Evolutionary conservation across 2,329 filamentous ascomycete species (phyloP), one percentile per base, ranked within the genome.

Genomic region (Cephalotrichum gorgonifer): DNA sequence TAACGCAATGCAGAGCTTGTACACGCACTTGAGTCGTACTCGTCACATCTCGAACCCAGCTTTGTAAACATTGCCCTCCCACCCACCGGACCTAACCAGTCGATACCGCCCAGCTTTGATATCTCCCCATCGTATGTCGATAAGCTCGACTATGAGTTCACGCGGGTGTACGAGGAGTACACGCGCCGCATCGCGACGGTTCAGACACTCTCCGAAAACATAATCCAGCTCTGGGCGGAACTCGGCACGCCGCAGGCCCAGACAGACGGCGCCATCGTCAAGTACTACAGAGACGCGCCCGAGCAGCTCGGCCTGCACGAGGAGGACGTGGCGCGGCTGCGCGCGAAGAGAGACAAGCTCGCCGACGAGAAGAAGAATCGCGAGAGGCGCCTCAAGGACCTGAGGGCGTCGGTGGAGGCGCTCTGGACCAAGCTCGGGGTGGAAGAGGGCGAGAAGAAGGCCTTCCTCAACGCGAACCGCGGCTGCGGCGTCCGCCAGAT

Each of bases 121-220:
- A 80, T 98, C n/a, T 96, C 91, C 0, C 82, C 87, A 0, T 76
- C 84, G 4, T 98, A 97, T 60, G 86, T 96, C 48, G 80, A 86
- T 53, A 82, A 84, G 50, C 78, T 98, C 20, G 91, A 98, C 62
- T 75, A 78, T 48, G 93, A 98, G 66, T 98, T 97, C 62, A 88
- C 88, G 11, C 81, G 89, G 52, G 88, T 98, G 20, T 97, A 97
- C 66, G 89, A 97, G 60, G 94, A 98, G 69, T 98, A 97, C 67
- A 88, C 84, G 41, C 85, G 83, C 55, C 86, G 93, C 44, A 75
- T 95, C 42, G 76, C 78, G 27, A 80, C 79, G 0, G 89, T 97
- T 14, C 81, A 88, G 64, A 68, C 81, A 20, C 67, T 88, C 3
- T 83, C 81, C 38, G 86, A 95, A 58, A 82, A 93, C 53, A 91